phyloP scores from a whole-genome alignment of 805 yeast genomes.

The Saccharomycopsis oosterbeekiorum region DNA sequence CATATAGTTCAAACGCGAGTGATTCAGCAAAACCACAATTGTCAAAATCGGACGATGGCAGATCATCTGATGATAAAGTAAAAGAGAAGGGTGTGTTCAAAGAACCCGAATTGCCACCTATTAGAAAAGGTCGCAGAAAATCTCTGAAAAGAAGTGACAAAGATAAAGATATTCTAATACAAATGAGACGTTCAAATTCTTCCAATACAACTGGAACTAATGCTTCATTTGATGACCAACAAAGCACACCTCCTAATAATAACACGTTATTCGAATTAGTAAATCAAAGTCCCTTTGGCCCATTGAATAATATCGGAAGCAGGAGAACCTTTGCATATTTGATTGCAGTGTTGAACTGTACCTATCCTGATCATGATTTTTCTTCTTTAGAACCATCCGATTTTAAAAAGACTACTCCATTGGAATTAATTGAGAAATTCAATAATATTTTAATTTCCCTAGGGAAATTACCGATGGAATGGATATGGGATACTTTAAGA shows the following conservation, averaged over 20 bases:
- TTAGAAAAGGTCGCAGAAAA: neutral
- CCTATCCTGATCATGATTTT: conserved; percentile 95
- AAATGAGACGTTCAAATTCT: neutral
- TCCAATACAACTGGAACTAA: neutral
- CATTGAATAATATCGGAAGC: conserved; percentile 74
- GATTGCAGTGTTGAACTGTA: conserved; percentile 81
- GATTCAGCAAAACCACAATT: neutral
- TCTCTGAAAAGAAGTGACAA: neutral
- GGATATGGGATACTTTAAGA: conserved; percentile 86
- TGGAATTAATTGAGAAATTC: conserved; percentile 51
- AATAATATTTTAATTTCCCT: conserved; percentile 67
- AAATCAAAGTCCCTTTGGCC: conserved; percentile 72
- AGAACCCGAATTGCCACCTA: neutral
- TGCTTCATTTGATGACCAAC: conserved; percentile 1
- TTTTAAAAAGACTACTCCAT: conserved; percentile 43
- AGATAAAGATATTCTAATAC: neutral
- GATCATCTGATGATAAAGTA: neutral
- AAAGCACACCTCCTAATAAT: conserved; percentile 7
- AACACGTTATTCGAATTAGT: conserved; percentile 12
- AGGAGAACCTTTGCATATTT: conserved; percentile 84
- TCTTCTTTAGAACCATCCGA: conserved; percentile 73
- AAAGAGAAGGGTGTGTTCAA: neutral
- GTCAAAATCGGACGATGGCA: neutral
- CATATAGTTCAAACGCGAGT: neutral
- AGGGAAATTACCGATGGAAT: conserved; percentile 46